Conservation (phyloP, 2,329 filamentous ascomycete genomes). For the Emericellopsis atlantica region DNA sequence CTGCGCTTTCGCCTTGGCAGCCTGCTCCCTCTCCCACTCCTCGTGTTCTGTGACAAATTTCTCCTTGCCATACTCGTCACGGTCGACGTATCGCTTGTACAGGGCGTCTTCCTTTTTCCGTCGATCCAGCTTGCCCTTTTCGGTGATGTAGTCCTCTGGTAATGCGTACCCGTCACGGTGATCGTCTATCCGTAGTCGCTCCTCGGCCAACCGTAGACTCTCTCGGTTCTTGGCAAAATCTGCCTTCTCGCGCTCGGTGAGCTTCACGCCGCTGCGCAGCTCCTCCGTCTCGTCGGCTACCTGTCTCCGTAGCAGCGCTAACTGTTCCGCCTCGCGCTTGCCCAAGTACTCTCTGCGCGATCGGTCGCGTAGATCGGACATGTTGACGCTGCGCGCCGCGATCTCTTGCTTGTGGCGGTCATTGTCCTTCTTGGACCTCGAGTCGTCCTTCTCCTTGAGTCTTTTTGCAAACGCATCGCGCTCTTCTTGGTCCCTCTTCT, state of each 20-base stretch:
- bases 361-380: conserved; percentile 68
- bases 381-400: conserved; percentile 53
- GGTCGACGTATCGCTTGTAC: conserved; percentile 81
- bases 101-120: conserved; percentile 83
- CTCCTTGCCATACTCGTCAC: conserved; percentile 77
- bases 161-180: conserved; percentile 85
- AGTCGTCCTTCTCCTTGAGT: conserved; percentile 58
- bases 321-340: conserved; percentile 76
- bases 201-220: conserved; percentile 68
- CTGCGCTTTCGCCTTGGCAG: conserved; percentile 76
- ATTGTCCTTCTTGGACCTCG: conserved; percentile 53
- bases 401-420: conserved; percentile 29
- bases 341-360: conserved; percentile 88
- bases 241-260: conserved; percentile 69
- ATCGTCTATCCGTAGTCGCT: conserved; percentile 78
- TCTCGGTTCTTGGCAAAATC: conserved; percentile 87
- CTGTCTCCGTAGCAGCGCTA: conserved; percentile 79
- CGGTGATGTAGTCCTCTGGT: conserved; percentile 90
- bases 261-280: conserved; percentile 57
- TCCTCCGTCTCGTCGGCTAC: conserved; percentile 82
- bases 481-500: conserved; percentile 59
- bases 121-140: conserved; percentile 78
- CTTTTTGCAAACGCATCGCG: conserved; percentile 70
- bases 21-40: conserved; percentile 89
- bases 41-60: conserved; percentile 88